Conservation (phyloP, 225 moss, liverwort and hornwort genomes). For the Lunularia cruciata region DNA sequence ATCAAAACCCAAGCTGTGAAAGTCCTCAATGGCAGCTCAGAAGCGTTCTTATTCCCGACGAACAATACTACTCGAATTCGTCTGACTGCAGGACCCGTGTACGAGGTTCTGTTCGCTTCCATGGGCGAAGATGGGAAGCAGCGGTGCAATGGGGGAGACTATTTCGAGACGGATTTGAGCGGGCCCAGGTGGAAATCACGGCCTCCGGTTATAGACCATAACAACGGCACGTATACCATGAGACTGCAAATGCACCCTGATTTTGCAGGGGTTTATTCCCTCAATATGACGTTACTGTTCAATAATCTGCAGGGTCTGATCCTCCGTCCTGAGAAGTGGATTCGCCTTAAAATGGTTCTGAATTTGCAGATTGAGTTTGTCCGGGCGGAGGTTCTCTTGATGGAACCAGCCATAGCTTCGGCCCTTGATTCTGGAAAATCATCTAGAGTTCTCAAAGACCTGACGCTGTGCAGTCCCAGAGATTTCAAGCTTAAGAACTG, state of each 20-base stretch:
- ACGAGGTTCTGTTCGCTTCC: conserved; percentile 35
- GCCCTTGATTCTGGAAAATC: not conserved
- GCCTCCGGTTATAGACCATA: conserved; percentile 37
- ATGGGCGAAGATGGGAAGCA: conserved; percentile 36
- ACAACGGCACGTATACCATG: conserved; percentile 40
- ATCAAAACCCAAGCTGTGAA: too few relatives aligned
- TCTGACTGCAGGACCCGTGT: conserved; percentile 29
- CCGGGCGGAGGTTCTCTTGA: not conserved
- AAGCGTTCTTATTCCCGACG: too few relatives aligned
- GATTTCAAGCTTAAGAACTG: conserved; percentile 44
- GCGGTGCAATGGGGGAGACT: conserved; percentile 50
- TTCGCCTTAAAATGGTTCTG: conserved; percentile 28
- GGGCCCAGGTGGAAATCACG: conserved; percentile 44
- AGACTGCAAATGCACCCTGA: conserved; percentile 35
- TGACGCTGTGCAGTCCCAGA: conserved; percentile 33
- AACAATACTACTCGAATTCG: not conserved
- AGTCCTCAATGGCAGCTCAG: too few relatives aligned
- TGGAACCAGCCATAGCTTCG: too few relatives aligned
- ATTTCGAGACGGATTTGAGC: conserved; percentile 45
- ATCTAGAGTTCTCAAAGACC: conserved; percentile 5
- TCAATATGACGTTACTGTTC: conserved; percentile 40
- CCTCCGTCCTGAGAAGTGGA: conserved; percentile 7
- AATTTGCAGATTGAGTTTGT: conserved; percentile 37
- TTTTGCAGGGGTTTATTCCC: conserved; percentile 24
- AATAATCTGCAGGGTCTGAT: conserved; percentile 36